phyloP scores from a whole-genome alignment of 2,329 filamentous ascomycete species.

The Cercospora citrullina region DNA sequence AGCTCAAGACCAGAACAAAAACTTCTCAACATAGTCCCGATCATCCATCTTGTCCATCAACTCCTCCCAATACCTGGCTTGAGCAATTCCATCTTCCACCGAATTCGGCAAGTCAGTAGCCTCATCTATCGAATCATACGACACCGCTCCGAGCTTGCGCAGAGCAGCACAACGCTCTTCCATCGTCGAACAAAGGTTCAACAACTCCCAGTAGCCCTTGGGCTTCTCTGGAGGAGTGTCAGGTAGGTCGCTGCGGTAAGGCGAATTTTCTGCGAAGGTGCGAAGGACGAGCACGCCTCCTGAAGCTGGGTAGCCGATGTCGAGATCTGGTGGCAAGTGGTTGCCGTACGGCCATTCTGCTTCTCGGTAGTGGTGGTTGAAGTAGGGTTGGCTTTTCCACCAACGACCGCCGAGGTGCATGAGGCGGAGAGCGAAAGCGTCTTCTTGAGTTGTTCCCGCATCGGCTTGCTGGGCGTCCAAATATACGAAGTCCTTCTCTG shows the following conservation, averaged over 20 bases:
- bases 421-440: not conserved
- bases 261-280: not conserved
- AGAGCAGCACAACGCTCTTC: not conserved
- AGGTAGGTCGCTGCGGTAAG: not conserved
- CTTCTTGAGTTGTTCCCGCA: not conserved
- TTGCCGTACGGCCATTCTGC: no score
- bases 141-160: not conserved
- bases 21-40: not conserved
- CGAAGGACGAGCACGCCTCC: no score
- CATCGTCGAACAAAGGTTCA: not conserved
- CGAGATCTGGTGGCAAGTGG: no score
- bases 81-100: not conserved
- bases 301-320: no score
- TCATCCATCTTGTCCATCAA: conserved; percentile 1
- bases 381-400: not conserved
- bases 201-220: not conserved
- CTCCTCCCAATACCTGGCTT: not conserved
- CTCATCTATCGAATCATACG: not conserved
- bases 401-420: not conserved
- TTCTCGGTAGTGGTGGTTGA: not conserved
- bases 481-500: not conserved
- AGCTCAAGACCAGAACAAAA: not conserved
- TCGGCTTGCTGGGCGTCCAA: not conserved
- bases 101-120: not conserved
- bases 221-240: not conserved